Evolutionary conservation across 2,329 filamentous ascomycete genomes (phyloP), one percentile per base, ranked within the genome.

Genomic region (Onygena corvina): DNA sequence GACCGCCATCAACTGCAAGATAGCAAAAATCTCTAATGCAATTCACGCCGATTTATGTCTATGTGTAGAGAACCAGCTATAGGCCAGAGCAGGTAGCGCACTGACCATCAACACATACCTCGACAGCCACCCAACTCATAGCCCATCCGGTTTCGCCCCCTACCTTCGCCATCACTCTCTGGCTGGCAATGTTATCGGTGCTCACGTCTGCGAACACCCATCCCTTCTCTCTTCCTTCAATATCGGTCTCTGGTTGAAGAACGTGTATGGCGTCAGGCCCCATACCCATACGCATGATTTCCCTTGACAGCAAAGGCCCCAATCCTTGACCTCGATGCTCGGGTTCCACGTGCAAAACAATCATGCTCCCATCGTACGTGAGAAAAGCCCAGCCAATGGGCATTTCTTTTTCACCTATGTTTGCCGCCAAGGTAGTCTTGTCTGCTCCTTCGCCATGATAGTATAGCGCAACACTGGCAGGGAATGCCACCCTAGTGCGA

Each of bases 121-220:
- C 64, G 49, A 69, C 52, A 21, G 66, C 63, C 20, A 60, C 56
- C 67, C 67, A 71, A 3, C 60, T 57, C 47, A 63, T 59, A 31
- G 58, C 64, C 56, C 66, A 67, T 52, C 56, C 54, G 1, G 61
- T 50, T 48, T 55, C 46, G 3, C 66, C 69, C 1, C 67, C 68
- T 50, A 70, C 52, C 57, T 71, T 71, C 59, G 68, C 64, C 68
- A 71, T 70, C 18, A 69, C 67, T 38, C 63, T 59, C 14, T 59
- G 58, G 61, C 68, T 70, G 1, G 64, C 59, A 31, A 42, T 30
- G 54, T 71, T 71, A 29, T 51, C 51, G 45, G 54, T 50, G 27
- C 56, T 58, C 40, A 69, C 67, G 50, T 70, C 67, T 2, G 65
- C 58, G 59, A 68, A 66, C n/a, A 59, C 60, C 60, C 61, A 68